Evolutionary conservation across 139 green algal genomes (phyloP).

Genomic region (Coelastrella sp.): DNA sequence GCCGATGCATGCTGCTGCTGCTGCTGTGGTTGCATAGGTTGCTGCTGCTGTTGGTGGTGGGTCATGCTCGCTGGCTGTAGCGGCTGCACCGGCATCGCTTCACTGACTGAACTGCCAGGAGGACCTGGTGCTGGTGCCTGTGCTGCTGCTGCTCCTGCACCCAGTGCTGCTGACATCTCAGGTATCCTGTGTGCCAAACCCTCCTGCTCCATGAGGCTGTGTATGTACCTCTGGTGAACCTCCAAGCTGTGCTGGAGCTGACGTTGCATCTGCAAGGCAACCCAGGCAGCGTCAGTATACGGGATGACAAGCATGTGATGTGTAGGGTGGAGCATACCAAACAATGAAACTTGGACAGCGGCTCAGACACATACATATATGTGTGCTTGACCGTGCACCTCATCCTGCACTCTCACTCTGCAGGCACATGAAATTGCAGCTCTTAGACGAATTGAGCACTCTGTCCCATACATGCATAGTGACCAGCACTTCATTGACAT

Average conservation of each 20-base stretch:
- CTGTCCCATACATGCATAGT: not conserved
- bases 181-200: constrained; percentile 45
- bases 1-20: not conserved
- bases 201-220: constrained; percentile 69
- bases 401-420: too few relatives aligned
- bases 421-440: too few relatives aligned
- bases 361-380: too few relatives aligned
- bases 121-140: not conserved
- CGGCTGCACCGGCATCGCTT: constrained; percentile 26
- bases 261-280: constrained; percentile 81
- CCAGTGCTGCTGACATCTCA: constrained; percentile 37
- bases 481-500: too few relatives aligned
- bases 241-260: constrained; percentile 94
- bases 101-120: constrained; percentile 27
- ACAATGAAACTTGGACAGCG: not conserved
- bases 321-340: not conserved
- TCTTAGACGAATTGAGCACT: not conserved
- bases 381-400: too few relatives aligned
- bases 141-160: not conserved
- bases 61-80: not conserved
- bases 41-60: not conserved
- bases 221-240: constrained; percentile 93
- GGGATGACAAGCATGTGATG: too few relatives aligned
- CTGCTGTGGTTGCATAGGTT: not conserved
- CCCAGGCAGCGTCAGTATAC: not conserved